A percentile compares a stretch with the other conserved stretches of the same genome.
phyloP scores from a whole-genome alignment of 108 stramenopile genomes.

The Skeletonema costatum region DNA sequence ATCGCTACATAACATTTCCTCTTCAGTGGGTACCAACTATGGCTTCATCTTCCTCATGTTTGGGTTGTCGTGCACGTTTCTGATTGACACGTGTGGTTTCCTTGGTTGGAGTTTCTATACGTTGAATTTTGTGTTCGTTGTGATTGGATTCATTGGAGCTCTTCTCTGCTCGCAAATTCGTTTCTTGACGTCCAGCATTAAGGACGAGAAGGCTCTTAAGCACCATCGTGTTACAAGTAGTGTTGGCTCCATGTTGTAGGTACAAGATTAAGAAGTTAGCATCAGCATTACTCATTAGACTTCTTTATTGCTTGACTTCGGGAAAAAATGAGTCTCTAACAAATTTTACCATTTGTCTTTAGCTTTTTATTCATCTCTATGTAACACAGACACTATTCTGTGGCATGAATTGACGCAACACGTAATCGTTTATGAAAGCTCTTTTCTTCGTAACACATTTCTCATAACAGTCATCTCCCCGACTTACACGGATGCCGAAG shows the following conservation, averaged over 20 bases:
- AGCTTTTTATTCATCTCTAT: not conserved
- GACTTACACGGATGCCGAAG: not conserved
- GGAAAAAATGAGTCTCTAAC: too few relatives aligned
- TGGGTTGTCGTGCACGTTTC: constrained; percentile 37
- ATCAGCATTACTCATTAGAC: too few relatives aligned
- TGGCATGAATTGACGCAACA: not conserved
- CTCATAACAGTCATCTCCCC: not conserved
- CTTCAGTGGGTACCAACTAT: constrained; percentile 31
- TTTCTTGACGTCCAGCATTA: constrained; percentile 44
- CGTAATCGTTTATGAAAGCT: constrained; percentile 1
- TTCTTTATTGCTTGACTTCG: too few relatives aligned
- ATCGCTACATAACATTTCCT: too few relatives aligned
- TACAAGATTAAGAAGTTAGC: not conserved
- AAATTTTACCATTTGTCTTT: too few relatives aligned
- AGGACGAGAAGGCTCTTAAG: constrained; percentile 45
- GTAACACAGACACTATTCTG: not conserved
- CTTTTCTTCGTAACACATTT: not conserved
- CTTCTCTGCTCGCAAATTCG: constrained; percentile 42
- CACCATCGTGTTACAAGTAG: constrained; percentile 52
- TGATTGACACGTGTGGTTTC: constrained; percentile 29
- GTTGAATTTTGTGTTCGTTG: constrained; percentile 41
- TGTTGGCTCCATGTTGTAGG: constrained; percentile 44
- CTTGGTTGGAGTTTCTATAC: constrained; percentile 27
- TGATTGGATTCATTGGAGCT: constrained; percentile 40
- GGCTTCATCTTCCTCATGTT: constrained; percentile 48